Evolutionary conservation across 441 rosid species (phyloP).

Genomic region (Populus hybrid): DNA sequence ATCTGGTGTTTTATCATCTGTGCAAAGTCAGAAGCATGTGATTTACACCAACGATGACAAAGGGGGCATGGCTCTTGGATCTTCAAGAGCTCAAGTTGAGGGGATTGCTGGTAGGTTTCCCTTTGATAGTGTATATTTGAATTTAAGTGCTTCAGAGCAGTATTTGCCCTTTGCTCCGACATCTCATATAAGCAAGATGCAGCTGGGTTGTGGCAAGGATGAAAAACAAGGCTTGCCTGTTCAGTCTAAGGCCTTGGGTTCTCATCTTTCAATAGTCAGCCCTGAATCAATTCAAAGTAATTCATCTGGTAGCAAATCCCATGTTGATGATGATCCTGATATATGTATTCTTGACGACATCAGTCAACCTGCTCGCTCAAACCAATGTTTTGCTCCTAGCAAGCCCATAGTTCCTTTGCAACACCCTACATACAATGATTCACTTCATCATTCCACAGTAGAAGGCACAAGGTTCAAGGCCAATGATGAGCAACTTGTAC

Average conservation of each 20-base stretch:
- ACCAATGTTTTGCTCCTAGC: constrained; percentile 15
- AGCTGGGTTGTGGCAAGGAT: constrained; percentile 28
- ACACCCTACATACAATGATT: constrained; percentile 26
- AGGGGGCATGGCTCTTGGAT: constrained; percentile 25
- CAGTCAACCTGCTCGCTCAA: constrained; percentile 48
- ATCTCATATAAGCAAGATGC: constrained; percentile 31
- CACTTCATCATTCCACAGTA: constrained; percentile 32
- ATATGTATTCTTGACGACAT: constrained; percentile 72
- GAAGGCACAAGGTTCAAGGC: constrained; percentile 41
- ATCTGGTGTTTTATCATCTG: constrained; percentile 27
- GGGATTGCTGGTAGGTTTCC: constrained; percentile 26
- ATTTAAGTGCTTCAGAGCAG: constrained; percentile 32
- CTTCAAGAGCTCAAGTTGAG: constrained; percentile 24
- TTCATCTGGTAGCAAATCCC: constrained; percentile 54
- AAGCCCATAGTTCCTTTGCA: constrained; percentile 24
- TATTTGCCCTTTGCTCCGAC: constrained; percentile 28
- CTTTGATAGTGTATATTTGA: constrained; percentile 19
- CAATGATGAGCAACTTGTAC: constrained; percentile 55
- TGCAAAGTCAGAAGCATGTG: constrained; percentile 19
- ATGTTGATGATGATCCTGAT: constrained; percentile 68
- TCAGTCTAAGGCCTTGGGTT: constrained; percentile 31
- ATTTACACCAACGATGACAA: constrained; percentile 28
- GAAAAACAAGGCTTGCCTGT: constrained; percentile 35
- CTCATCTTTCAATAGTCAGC: constrained; percentile 47
- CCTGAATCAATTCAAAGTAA: constrained; percentile 71